phyloP scores from a whole-genome alignment of 441 rosid species.

The Erodium texanum region DNA sequence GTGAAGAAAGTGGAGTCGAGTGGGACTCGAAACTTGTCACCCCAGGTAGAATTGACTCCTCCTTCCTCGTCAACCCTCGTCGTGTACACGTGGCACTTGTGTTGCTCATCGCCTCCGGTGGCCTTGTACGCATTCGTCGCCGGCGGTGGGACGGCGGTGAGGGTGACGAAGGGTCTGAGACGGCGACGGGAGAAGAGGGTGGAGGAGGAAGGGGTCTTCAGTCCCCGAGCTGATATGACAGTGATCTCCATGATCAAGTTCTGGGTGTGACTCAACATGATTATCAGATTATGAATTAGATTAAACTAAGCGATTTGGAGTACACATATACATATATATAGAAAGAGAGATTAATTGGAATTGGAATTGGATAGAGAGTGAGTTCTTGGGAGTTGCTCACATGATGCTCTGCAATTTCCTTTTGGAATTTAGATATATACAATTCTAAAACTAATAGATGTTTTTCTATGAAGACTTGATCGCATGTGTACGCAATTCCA shows the following conservation, averaged over 20 bases:
- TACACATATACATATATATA: too few species aligned
- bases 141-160: constrained; percentile 21
- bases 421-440: not conserved
- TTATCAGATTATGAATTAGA: too few species aligned
- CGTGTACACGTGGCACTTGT: constrained; percentile 14
- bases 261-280: too few species aligned
- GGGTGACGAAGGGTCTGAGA: constrained; percentile 41
- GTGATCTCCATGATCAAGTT: constrained; percentile 38
- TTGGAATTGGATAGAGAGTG: not conserved
- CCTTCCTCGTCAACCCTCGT: constrained; percentile 39
- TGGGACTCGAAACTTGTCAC: constrained; percentile 39
- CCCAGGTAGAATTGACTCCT: constrained; percentile 47
- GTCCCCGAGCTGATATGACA: constrained; percentile 46
- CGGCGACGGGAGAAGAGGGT: constrained; percentile 29
- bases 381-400: not conserved
- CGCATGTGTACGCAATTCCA: not conserved
- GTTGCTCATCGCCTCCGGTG: not conserved
- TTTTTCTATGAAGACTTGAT: not conserved
- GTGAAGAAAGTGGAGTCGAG: constrained; percentile 28
- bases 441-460: not conserved
- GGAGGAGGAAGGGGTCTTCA: constrained; percentile 20
- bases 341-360: not conserved
- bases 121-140: too few species aligned
- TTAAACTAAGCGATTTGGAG: too few species aligned
- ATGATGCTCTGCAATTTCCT: not conserved